Base-by-base conservation (phyloP, 2,329 filamentous ascomycete genomes). In the Corinectria fuckeliana region DNA sequence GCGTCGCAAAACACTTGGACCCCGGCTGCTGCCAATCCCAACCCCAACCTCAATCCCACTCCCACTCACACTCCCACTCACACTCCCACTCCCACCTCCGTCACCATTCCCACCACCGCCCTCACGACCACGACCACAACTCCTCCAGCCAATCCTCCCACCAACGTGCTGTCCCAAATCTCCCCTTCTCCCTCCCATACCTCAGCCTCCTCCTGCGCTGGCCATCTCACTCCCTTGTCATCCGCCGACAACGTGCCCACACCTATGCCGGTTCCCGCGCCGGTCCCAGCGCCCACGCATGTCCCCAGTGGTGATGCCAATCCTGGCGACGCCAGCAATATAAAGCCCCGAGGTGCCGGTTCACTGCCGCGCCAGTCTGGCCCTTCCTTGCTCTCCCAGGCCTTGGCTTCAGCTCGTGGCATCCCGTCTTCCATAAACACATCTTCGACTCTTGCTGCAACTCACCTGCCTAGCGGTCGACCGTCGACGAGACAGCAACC, bases 381-480 rank as follows among this genome's bases (percentile, higher is more conserved):
- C 63, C 81, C 83, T 66, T 86, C 84, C 58, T 73, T 86, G 68
- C 78, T 86, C 74, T 81, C 82, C 60, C 82, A 86, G 75, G 83
- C 84, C 71, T 77, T 86, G 72, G 83, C 83, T 72, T 84, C 82
- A 75, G 84, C 83, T 70, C 82, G 84, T 69, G 83, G 83, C 70
- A 84, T 85, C 36, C 67, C 64, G 23, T 50, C 67, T 34, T 56
- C 67, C 18, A 52, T 56, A 28, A 56, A 58, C 26, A 50, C 56
- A 18, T 49, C 55, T 13, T 54, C 58, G 26, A 28, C 56, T 30
- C 48, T 26, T 26, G 49, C 51, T 28, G 18, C 50, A n/a, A 32
- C 60, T 58, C 49, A 64, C 58, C 36, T 28, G 51, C 41, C 61
- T 49, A 42, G 47, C 57, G 42, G 53, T 49, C 53, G 58, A 61